These are phyloP conservation scores for Stachybotrys echinatus DNA, from an alignment of 2,329 filamentous ascomycete genomes.

Conservation along the genomic window DNA sequence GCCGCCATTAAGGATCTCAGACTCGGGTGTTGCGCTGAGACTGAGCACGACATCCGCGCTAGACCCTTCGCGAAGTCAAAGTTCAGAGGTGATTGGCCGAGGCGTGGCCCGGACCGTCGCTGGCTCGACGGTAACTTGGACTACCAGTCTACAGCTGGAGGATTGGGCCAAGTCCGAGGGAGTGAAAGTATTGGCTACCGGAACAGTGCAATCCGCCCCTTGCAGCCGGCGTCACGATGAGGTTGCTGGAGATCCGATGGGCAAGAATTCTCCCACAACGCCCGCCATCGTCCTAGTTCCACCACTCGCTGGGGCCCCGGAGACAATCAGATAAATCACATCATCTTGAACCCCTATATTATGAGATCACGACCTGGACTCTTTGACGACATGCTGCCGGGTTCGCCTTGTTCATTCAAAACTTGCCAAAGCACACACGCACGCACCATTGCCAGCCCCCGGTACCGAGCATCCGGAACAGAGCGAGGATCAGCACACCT, in stretches of 20 bases:
- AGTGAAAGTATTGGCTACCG: neutral
- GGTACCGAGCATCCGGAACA: too few relatives aligned
- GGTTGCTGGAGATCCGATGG: neutral
- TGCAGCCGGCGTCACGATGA: neutral
- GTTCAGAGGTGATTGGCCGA: slow-evolving; percentile 28
- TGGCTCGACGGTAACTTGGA: neutral
- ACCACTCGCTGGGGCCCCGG: neutral
- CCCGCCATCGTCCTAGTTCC: neutral
- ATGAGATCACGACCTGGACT: too few relatives aligned
- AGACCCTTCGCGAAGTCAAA: slow-evolving; percentile 39
- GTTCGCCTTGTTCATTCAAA: too few relatives aligned
- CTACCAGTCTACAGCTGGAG: neutral
- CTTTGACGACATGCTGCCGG: too few relatives aligned
- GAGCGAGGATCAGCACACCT: too few relatives aligned
- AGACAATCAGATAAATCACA: neutral
- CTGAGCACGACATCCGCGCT: slow-evolving; percentile 49
- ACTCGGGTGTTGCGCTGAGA: slow-evolving; percentile 24
- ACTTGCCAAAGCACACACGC: too few relatives aligned
- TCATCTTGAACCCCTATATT: neutral
- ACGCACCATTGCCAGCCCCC: too few relatives aligned
- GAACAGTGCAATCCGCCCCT: neutral
- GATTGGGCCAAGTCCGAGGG: neutral
- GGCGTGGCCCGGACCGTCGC: neutral
- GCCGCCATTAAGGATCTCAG: slow-evolving; percentile 22
- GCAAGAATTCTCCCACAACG: neutral